Evolutionary conservation across 2,329 filamentous ascomycete species (phyloP).

Genomic region (Purpureocillium takamizusanense): DNA sequence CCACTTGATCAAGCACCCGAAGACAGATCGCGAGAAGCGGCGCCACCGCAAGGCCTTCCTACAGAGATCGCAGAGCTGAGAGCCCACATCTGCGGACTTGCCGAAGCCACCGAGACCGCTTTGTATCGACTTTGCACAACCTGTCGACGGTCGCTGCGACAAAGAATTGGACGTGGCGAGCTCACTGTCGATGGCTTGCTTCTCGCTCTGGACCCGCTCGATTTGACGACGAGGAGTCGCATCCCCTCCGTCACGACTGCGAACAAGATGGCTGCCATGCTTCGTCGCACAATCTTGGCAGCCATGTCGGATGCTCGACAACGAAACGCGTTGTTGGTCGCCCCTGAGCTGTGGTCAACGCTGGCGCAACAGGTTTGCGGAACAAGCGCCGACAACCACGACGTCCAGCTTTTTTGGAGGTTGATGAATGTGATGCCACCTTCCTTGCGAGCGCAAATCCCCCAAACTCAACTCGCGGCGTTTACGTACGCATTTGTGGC

Average conservation of each 20-base stretch:
- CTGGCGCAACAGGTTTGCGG: constrained; percentile 7
- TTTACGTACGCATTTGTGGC: constrained; percentile 7
- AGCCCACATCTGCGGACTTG: constrained; percentile 4
- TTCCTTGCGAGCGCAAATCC: constrained; percentile 6
- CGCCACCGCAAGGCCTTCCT: constrained; percentile 1
- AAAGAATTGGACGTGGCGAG: constrained; percentile 6
- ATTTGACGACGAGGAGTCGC: constrained; percentile 6
- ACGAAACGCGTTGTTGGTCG: constrained; percentile 2
- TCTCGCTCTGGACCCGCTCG: constrained; percentile 11
- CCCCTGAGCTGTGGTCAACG: constrained; percentile 10
- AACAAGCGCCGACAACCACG: constrained; percentile 5
- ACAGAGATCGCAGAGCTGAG: constrained; percentile 9
- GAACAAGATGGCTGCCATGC: constrained; percentile 8
- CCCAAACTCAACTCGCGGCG: constrained; percentile 4
- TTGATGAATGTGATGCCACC: constrained; percentile 10
- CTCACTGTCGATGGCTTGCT: constrained; percentile 7
- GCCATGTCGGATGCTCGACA: constrained; percentile 6
- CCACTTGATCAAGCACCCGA: not conserved
- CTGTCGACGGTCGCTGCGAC: constrained; percentile 8
- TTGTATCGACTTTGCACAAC: constrained; percentile 4
- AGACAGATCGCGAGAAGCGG: not conserved
- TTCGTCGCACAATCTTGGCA: constrained; percentile 11
- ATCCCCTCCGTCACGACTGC: constrained; percentile 7
- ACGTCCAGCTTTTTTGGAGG: constrained; percentile 10
- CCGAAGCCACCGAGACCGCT: constrained; percentile 1